Base-by-base conservation (phyloP, 1,284 basidiomycete species). In the Melampsora americana region DNA sequence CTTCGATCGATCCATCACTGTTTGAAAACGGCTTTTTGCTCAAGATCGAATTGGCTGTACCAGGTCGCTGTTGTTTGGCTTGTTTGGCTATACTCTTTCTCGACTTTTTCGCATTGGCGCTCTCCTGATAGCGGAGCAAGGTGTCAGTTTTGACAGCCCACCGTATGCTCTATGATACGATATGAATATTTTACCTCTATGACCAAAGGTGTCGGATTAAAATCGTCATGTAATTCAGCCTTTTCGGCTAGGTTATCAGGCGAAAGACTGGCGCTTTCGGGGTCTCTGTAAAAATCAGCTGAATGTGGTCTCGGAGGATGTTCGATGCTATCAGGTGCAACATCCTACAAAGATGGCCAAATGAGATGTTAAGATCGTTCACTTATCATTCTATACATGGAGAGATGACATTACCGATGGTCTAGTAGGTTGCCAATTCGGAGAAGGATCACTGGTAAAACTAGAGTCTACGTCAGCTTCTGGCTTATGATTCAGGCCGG, bases 21-120 rank as follows among this genome's bases (percentile, higher is more conserved):
- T 4, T 20, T 16, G 50, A 53, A 12, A 53, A 53, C 50, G 50
- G 50, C 50, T 64, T 62, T 44, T 53, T 62, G 16, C 30, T 71
- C 32, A 48, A 62, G 23, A 48, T 26, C 9, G 69, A 71, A 26
- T 7, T 26, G 18, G 61, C 42, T 26, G 60, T 50, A 20, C 69
- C 61, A 48, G 69, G 61, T 23, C 50, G 50, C 23, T 53, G 16
- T 20, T 18, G 50, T 20, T 18, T 23, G 18, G 16, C 18, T 53
- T 53, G 50, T 20, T 32, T 16, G 18, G 16, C 18, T 53, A 20
- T 3, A 53, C 18, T 16, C 26, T 61, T 26, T 7, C 60, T 32
- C 16, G 60, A 16, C 23, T 61, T 61, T 32, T 61, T 61, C 18
- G 30, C 23, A 28, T 61, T 61, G 4, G 23, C 16, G 6, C 18